Percentiles rank a stretch among this genome's conserved stretches.
These are phyloP conservation scores for Fusarium burgessii DNA, from an alignment of 2,329 filamentous ascomycete species.

Conservation along the genomic window DNA sequence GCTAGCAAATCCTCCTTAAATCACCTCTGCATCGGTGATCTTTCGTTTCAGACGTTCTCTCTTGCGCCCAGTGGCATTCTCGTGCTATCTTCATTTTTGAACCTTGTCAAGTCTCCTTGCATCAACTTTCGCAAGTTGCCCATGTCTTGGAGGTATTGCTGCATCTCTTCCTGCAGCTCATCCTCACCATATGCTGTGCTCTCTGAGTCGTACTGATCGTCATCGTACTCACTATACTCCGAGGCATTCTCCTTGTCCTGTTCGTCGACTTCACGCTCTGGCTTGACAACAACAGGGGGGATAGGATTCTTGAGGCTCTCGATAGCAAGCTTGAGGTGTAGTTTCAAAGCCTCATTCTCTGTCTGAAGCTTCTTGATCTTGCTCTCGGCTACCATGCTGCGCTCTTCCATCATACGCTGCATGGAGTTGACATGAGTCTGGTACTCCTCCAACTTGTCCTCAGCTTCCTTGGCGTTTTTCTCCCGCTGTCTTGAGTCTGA, in stretches of 20 bases:
- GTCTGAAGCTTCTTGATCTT: slow-evolving; percentile 92
- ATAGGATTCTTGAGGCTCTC: slow-evolving; percentile 93
- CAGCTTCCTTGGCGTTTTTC: slow-evolving; percentile 80
- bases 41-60: slow-evolving; percentile 53
- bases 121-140: slow-evolving; percentile 74
- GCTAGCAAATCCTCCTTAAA: slow-evolving; percentile 22
- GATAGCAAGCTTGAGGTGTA: slow-evolving; percentile 89
- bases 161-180: slow-evolving; percentile 86
- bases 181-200: slow-evolving; percentile 61
- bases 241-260: slow-evolving; percentile 56
- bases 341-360: slow-evolving; percentile 88
- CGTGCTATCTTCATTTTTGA: slow-evolving; percentile 70
- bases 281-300: slow-evolving; percentile 63
- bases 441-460: slow-evolving; percentile 92
- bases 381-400: slow-evolving; percentile 87
- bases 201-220: slow-evolving; percentile 64
- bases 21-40: not conserved
- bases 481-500: slow-evolving; percentile 75
- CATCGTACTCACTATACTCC: slow-evolving; percentile 69
- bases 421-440: slow-evolving; percentile 89
- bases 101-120: slow-evolving; percentile 81
- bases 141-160: slow-evolving; percentile 85
- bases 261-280: slow-evolving; percentile 47
- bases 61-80: slow-evolving; percentile 61
- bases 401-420: slow-evolving; percentile 97